Evolutionary conservation across 2,329 filamentous ascomycete genomes (phyloP), one percentile per base, ranked within the genome.

Genomic region (Harringtonia lauricola): DNA sequence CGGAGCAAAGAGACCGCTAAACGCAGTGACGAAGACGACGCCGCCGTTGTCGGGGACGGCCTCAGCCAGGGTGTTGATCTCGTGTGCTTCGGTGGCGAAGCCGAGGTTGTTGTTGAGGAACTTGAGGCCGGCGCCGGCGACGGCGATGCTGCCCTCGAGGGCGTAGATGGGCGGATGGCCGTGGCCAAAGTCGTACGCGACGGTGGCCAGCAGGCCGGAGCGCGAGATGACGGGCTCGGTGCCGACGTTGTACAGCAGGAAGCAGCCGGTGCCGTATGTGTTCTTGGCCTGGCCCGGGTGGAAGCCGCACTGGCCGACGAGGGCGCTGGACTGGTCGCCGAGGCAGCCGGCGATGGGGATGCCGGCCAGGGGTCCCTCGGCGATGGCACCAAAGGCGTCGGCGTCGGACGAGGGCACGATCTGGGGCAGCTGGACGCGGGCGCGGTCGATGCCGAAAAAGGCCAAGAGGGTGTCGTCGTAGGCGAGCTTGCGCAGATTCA

Each of bases 231-330:
- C 86, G 8, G 88, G 88, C 60, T 87, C 81, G 34, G 79, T 73
- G 42, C 88, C 88, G 29, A 94, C 84, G 55, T 94, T 94, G 66
- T 92, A 94, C 5, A 94, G 73, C 51, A 94, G 67, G 68, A 94
- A 94, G 59, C 86, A 92, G 35, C 87, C 87, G 0, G 87, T 94
- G 33, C 87, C 87, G 59, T 94, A 94, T 0, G 87, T 94, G 63
- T 92, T 94, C 70, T 94, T 94, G 36, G 86, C 88, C 54, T 79
- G 76, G 41, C 88, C 88, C 1, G 86, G 81, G 4, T 71, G 74
- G 64, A 94, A 94, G 14, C 84, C 87, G 58, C 84, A 83, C 61
- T 94, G 86, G 38, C 87, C 87, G 18, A 94, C 86, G 41, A 94
- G 67, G 15, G 87, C 87, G 43, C 86, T 82, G 34, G 86, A 90